Conservation (phyloP, 2,329 filamentous ascomycete species). For the Phaeosphaeria sp. region DNA sequence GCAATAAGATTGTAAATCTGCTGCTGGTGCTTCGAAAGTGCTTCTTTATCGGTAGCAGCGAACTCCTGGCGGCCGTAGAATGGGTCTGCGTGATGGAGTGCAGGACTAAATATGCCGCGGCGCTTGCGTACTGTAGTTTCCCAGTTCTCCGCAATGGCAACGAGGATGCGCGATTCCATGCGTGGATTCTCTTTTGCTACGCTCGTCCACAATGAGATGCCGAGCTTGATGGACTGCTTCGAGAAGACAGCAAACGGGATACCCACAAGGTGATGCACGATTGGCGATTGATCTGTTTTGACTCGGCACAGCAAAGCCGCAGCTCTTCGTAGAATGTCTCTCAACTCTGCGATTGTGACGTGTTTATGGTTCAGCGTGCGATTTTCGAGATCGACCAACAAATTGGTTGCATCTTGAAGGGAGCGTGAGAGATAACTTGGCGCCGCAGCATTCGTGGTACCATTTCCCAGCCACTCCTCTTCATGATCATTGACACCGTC, state of each 20-base stretch:
- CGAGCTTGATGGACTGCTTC: constrained; percentile 93
- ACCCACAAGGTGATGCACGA: constrained; percentile 85
- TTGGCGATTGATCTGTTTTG: constrained; percentile 75
- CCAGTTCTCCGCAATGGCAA: constrained; percentile 90
- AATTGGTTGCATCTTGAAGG: constrained; percentile 57
- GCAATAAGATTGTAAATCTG: constrained; percentile 81
- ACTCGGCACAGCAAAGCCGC: constrained; percentile 85
- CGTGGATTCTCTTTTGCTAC: constrained; percentile 95
- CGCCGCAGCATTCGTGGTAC: constrained; percentile 20
- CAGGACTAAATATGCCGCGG: constrained; percentile 80
- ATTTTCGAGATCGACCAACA: constrained; percentile 75
- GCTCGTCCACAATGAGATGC: constrained; percentile 93
- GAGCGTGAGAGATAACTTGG: constrained; percentile 50
- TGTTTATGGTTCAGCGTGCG: constrained; percentile 72
- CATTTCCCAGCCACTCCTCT: constrained; percentile 66
- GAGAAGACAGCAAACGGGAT: constrained; percentile 94
- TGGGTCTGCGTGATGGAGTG: constrained; percentile 79
- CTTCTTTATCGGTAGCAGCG: constrained; percentile 82
- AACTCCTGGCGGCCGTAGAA: constrained; percentile 94
- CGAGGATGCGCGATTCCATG: constrained; percentile 84
- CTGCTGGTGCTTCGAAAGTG: constrained; percentile 77
- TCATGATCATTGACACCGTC: constrained; percentile 76
- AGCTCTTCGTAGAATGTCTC: constrained; percentile 82
- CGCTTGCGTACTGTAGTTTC: constrained; percentile 80
- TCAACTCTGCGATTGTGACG: constrained; percentile 75